Percentiles rank a stretch among this genome's conserved stretches.
Evolutionary conservation across 2,329 filamentous ascomycete species (phyloP).

Genomic region (Aspergillus pseudoglaucus): DNA sequence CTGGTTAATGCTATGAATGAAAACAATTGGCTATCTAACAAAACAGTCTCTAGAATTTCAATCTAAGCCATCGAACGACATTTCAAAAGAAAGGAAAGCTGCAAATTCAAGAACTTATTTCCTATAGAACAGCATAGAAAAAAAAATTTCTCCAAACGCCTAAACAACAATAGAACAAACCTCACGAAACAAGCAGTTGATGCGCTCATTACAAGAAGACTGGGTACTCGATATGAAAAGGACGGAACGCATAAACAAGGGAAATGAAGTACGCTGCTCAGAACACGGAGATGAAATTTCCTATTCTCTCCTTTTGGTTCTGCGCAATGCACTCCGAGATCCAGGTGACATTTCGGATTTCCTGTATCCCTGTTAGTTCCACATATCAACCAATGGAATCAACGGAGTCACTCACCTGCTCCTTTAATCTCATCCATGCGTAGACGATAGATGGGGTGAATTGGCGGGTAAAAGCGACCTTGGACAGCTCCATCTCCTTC

Average conservation of each 20-base stretch:
- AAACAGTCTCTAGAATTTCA: no score
- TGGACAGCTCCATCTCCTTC: conserved; percentile 98
- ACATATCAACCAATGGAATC: neutral
- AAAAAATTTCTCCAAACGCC: conserved; percentile 20
- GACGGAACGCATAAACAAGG: conserved; percentile 9
- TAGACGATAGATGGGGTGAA: conserved; percentile 95
- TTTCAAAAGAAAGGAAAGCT: neutral
- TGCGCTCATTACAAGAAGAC: conserved; percentile 27
- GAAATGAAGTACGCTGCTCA: conserved; percentile 38
- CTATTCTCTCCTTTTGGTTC: conserved; percentile 98
- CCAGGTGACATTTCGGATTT: conserved; percentile 99
- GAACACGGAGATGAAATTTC: conserved; percentile 98
- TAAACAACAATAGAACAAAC: conserved; percentile 9
- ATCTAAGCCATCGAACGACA: neutral
- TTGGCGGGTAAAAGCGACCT: conserved; percentile 88
- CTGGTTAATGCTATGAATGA: neutral
- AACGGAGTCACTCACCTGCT: conserved; percentile 63
- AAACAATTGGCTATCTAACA: no score
- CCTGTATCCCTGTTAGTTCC: conserved; percentile 49
- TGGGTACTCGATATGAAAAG: conserved; percentile 24
- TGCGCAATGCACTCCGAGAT: conserved; percentile 99
- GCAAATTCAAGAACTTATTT: no score
- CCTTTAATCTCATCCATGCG: conserved; percentile 93
- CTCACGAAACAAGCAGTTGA: conserved; percentile 14
- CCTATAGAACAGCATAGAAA: neutral